phyloP scores from a whole-genome alignment of 2,329 filamentous ascomycete species.

The Scytalidium lignicola region DNA sequence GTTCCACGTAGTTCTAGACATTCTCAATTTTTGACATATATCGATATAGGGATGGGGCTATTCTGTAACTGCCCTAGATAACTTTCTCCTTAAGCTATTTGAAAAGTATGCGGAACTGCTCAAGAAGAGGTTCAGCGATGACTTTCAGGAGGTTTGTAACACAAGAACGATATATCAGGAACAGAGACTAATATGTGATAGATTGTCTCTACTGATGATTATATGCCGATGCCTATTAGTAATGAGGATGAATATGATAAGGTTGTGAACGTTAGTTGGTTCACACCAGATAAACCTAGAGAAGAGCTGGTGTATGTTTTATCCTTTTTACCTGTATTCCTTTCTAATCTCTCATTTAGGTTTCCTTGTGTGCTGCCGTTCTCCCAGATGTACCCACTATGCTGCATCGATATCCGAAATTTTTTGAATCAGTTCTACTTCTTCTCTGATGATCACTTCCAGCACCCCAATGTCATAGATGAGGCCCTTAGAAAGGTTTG shows the following conservation, averaged over 20 bases:
- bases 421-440: slow-evolving; percentile 98
- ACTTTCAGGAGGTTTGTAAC: slow-evolving; percentile 75
- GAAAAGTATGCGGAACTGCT: slow-evolving; percentile 90
- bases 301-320: slow-evolving; percentile 66
- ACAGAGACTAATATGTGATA: slow-evolving; percentile 24
- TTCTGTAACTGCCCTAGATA: slow-evolving; percentile 73
- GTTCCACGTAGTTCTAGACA: slow-evolving; percentile 17
- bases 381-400: slow-evolving; percentile 97
- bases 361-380: slow-evolving; percentile 96
- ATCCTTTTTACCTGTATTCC: slow-evolving; percentile 1
- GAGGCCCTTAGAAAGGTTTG: slow-evolving; percentile 74
- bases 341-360: slow-evolving; percentile 35
- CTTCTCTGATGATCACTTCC: slow-evolving; percentile 94
- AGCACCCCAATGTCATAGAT: slow-evolving; percentile 84
- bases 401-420: slow-evolving; percentile 96
- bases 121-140: slow-evolving; percentile 86
- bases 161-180: background rate
- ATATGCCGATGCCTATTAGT: slow-evolving; percentile 99
- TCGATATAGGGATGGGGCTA: slow-evolving; percentile 82
- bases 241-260: slow-evolving; percentile 89
- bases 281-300: slow-evolving; percentile 71
- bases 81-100: slow-evolving; percentile 82
- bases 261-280: slow-evolving; percentile 95
- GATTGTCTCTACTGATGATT: slow-evolving; percentile 88
- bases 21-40: slow-evolving; percentile 5